phyloP scores from a whole-genome alignment of 192 early-diverging fungal species.

The Jimgerdemannia flammicorona region DNA sequence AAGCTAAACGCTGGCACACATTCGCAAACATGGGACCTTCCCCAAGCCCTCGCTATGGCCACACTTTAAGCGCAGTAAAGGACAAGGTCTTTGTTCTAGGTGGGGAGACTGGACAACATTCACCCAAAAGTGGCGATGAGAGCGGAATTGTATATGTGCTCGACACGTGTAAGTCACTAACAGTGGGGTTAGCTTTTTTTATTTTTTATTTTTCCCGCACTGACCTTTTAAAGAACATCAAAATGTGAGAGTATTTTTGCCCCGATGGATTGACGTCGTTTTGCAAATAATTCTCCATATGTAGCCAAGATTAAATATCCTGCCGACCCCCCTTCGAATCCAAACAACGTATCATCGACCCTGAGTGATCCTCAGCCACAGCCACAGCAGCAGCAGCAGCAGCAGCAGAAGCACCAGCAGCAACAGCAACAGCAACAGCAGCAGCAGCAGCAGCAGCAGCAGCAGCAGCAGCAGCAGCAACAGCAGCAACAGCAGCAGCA shows the following conservation, averaged over 20 bases:
- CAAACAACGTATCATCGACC: constrained; percentile 4
- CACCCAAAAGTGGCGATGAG: constrained; percentile 35
- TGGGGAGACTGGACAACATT: constrained; percentile 33
- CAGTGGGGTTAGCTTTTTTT: background rate
- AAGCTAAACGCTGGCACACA: constrained; percentile 47
- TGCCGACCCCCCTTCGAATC: constrained; percentile 5
- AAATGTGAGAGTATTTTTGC: too few species aligned
- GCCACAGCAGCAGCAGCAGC: too few species aligned
- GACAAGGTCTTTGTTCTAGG: constrained; percentile 51
- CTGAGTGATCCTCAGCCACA: background rate
- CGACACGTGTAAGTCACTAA: constrained; percentile 40
- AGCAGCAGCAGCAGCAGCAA: constrained; percentile 20
- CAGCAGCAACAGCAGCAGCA: constrained; percentile 8
- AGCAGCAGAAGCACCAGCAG: background rate
- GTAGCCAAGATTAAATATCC: constrained; percentile 48
- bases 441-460: constrained; percentile 17
- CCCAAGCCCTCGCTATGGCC: constrained; percentile 35
- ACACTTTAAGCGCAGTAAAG: constrained; percentile 36
- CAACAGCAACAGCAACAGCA: background rate
- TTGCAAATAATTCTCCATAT: background rate
- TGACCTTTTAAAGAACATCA: background rate
- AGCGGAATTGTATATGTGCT: constrained; percentile 33
- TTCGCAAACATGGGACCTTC: constrained; percentile 44
- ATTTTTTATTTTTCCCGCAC: constrained; percentile 20
- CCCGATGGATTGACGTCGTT: too few species aligned